Percentiles rank a stretch among this genome's conserved stretches.
These are phyloP conservation scores for Nothophaeocryptopus gaeumannii DNA, from an alignment of 2,329 filamentous ascomycete genomes.

Conservation along the genomic window DNA sequence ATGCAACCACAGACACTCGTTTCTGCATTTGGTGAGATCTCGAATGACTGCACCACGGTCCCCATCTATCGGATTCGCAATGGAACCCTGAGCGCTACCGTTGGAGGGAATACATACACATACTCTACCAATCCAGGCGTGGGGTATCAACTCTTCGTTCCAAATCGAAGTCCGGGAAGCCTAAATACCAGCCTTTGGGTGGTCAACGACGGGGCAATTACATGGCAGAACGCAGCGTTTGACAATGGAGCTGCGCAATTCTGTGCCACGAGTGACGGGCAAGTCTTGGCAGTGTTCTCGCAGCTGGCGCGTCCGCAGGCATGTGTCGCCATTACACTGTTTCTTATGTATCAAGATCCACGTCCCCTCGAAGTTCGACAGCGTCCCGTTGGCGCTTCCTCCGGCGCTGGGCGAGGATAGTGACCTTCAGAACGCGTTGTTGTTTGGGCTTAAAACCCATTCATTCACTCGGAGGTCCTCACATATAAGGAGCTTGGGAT, in stretches of 20 bases:
- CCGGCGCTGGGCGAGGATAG: too few species aligned
- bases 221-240: conserved; percentile 7
- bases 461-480: too few species aligned
- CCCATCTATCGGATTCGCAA: conserved; percentile 9
- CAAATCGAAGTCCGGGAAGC: neutral
- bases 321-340: neutral
- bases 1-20: too few species aligned
- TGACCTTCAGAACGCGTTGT: too few species aligned
- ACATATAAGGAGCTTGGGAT: too few species aligned
- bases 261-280: conserved; percentile 2
- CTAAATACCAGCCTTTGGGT: conserved; percentile 8
- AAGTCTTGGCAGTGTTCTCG: conserved; percentile 9
- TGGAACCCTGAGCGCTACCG: neutral
- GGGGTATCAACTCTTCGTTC: conserved; percentile 1
- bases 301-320: neutral
- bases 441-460: too few species aligned
- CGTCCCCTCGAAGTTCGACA: too few species aligned
- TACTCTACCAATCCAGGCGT: conserved; percentile 12
- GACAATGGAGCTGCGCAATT: conserved; percentile 9
- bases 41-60: conserved; percentile 8
- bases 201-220: neutral
- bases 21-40: too few species aligned
- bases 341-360: too few species aligned
- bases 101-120: neutral
- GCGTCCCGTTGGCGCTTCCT: too few species aligned